Evolutionary conservation across 768 basidiomycete species (phyloP), one percentile per base, ranked within the genome.

Genomic region (Tulasnella sp.): DNA sequence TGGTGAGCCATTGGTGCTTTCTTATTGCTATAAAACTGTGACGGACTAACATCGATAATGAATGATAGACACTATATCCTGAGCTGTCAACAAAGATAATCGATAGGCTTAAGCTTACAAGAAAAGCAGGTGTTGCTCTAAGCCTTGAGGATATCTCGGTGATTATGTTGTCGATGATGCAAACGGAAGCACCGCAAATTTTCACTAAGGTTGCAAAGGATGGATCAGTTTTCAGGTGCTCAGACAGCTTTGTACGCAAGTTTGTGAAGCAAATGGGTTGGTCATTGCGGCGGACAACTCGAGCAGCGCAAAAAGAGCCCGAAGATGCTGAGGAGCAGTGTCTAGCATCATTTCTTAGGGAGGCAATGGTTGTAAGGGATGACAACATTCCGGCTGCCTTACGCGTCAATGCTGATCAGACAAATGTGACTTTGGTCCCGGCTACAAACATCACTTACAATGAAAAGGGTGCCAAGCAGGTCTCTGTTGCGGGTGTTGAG

Each of bases 391-490:
- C 61, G 0, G 46, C 62, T 1, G 55, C 13, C 0, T 58, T 69
- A 2, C 43, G 50, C 5, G 64, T 67, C 37, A 68, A 72, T 48
- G 55, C 57, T 0, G 68, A 72, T 56, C 70, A 72, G 43, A 68
- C 65, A 2, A 64, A 69, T 29, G 32, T 62, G 6, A 27, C 62
- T 0, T 63, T 61, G 37, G 53, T 57, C 3, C 63, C 57, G 19
- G 63, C 59, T 6, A 44, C 57, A 5, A 54, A 56, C 5, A 45
- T 60, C 34, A 70, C 69, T 4, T 72, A 60, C 48, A 60, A 54
- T 1, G 28, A 57, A 22, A 55, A 25, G 0, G 66, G 69, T 0
- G 53, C 59, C 0, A 65, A 66, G 48, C 71, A 72, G 47, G 66
- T 72, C 2, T 39, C 58, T 0, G 50, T 60, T 1, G 39, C 64